Evolutionary conservation across 306 rosid genomes (phyloP).

Genomic region (Vicia villosa): DNA sequence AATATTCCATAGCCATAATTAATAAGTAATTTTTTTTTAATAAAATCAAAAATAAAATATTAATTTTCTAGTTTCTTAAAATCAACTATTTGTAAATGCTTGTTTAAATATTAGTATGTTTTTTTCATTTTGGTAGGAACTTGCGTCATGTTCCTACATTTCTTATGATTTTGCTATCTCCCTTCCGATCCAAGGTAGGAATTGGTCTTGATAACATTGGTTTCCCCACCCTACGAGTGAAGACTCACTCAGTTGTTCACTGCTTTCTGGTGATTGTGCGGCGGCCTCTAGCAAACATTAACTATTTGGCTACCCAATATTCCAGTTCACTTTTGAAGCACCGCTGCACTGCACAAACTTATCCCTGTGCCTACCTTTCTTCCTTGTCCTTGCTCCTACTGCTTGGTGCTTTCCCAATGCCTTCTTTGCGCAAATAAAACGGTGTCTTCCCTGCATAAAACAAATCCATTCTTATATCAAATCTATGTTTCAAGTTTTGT

Average conservation of each 20-base stretch:
- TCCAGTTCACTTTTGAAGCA: conserved; percentile 7
- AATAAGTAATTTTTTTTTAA: background rate
- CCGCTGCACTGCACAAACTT: background rate
- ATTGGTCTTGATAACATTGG: background rate
- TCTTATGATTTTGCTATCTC: background rate
- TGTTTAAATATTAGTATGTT: background rate
- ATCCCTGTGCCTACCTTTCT: background rate
- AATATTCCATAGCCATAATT: background rate
- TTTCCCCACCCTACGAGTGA: background rate
- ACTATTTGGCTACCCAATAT: background rate
- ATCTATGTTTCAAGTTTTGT: background rate
- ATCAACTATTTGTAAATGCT: background rate
- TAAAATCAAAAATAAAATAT: background rate
- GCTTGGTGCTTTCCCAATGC: background rate
- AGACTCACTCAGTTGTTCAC: background rate
- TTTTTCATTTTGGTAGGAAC: background rate
- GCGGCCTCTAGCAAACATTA: background rate
- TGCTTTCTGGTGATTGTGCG: background rate
- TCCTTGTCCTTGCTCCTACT: background rate
- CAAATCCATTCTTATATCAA: background rate
- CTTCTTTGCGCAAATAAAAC: background rate
- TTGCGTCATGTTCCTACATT: background rate
- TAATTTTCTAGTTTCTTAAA: background rate
- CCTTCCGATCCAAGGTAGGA: conserved; percentile 4
- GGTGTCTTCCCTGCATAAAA: background rate